Evolutionary conservation across 345 rosid genomes (phyloP).

Genomic region (Pelargonium nanum): DNA sequence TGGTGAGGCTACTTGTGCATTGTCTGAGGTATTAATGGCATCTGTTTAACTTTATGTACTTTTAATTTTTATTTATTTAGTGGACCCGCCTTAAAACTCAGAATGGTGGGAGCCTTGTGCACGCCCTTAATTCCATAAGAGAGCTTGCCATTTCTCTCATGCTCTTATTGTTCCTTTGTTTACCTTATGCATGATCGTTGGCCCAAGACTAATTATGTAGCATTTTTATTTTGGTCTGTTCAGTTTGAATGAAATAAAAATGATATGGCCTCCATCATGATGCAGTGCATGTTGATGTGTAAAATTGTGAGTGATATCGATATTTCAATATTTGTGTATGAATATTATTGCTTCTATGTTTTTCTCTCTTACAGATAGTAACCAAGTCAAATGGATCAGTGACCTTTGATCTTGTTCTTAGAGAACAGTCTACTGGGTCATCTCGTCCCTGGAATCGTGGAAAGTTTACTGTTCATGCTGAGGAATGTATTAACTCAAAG

Average conservation of each 20-base stretch:
- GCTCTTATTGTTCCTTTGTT: background rate
- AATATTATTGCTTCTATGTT: background rate
- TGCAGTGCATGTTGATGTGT: no score
- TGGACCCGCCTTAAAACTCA: background rate
- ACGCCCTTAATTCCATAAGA: background rate
- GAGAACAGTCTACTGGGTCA: slow-evolving; percentile 37
- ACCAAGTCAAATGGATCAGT: slow-evolving; percentile 35
- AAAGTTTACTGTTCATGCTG: slow-evolving; percentile 68
- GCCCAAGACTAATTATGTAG: background rate
- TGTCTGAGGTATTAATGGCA: slow-evolving; percentile 44
- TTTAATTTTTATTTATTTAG: background rate
- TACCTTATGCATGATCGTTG: background rate
- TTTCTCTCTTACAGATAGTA: slow-evolving; percentile 35
- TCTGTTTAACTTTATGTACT: slow-evolving; percentile 3
- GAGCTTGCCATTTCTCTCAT: background rate
- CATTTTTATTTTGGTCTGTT: background rate
- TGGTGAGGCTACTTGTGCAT: slow-evolving; percentile 50
- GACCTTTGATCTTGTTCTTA: slow-evolving; percentile 44
- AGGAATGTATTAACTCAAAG: slow-evolving; percentile 72
- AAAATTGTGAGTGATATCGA: no score
- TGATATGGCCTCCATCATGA: background rate
- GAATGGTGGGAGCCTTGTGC: background rate
- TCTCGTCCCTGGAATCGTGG: slow-evolving; percentile 32
- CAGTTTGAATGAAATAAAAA: background rate
- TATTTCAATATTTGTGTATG: no score